Evolutionary conservation across 805 yeast genomes (phyloP).

Genomic region (Ogataea corticis): DNA sequence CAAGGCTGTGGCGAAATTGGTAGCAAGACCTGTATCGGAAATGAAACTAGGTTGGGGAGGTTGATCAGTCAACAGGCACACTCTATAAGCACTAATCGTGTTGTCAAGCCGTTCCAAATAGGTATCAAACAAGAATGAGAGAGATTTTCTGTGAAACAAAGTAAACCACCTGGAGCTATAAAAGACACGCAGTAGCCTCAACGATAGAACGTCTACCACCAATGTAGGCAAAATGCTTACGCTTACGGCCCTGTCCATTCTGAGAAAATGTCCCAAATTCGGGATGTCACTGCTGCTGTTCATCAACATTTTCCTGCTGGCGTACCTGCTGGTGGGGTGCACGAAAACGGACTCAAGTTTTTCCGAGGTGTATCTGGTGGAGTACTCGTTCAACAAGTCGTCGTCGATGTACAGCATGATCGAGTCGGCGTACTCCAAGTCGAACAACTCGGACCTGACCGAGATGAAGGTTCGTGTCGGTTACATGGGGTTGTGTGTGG

Average conservation of each 20-base stretch:
- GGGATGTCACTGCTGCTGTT: constrained; percentile 43
- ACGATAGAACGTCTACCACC: too few relatives aligned
- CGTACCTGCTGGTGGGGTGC: constrained; percentile 60
- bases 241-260: constrained; percentile 6
- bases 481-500: constrained; percentile 57
- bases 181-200: too few relatives aligned
- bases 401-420: constrained; percentile 45
- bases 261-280: constrained; percentile 44
- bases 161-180: too few relatives aligned
- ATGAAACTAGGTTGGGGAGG: too few relatives aligned
- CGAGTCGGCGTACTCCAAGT: constrained; percentile 35
- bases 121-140: too few relatives aligned
- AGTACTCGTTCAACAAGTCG: constrained; percentile 46
- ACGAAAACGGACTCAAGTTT: constrained; percentile 41
- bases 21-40: too few relatives aligned
- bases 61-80: too few relatives aligned
- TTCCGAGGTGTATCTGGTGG: constrained; percentile 51
- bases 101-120: too few relatives aligned
- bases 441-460: constrained; percentile 37
- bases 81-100: too few relatives aligned
- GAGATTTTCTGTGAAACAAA: too few relatives aligned
- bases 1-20: too few relatives aligned
- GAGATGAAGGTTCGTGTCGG: constrained; percentile 51
- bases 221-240: constrained; percentile 2
- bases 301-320: constrained; percentile 49